These are phyloP conservation scores for Hypoxylon lienhwacheense DNA, from an alignment of 495 filamentous ascomycete species.

Conservation along the genomic window DNA sequence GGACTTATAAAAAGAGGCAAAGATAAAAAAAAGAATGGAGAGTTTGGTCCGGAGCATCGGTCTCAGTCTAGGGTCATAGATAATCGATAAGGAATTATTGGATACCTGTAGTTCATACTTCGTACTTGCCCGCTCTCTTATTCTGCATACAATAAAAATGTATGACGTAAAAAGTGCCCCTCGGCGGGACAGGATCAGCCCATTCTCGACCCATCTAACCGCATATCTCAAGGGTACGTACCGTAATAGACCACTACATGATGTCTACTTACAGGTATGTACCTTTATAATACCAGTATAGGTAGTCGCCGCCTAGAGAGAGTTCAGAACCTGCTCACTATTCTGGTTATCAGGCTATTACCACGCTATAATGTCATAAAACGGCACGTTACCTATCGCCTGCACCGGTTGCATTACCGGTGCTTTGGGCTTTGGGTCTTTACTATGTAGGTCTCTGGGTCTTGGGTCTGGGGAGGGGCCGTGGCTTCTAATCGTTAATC, in stretches of 20 bases:
- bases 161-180: slow-evolving; percentile 20
- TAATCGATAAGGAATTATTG: too few species aligned
- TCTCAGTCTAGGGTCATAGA: too few species aligned
- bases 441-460: slow-evolving; percentile 1
- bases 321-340: slow-evolving; percentile 12
- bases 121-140: too few species aligned
- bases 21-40: too few species aligned
- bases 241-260: slow-evolving; percentile 1
- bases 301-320: slow-evolving; percentile 5
- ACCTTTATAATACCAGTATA: slow-evolving; percentile 1
- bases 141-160: not conserved
- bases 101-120: too few species aligned
- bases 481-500: too few species aligned
- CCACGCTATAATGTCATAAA: slow-evolving; percentile 38
- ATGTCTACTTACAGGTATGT: slow-evolving; percentile 18
- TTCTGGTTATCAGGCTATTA: slow-evolving; percentile 28
- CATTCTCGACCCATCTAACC: slow-evolving; percentile 21
- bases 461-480: too few species aligned
- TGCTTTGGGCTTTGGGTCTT: too few species aligned
- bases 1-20: too few species aligned
- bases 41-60: too few species aligned
- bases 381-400: slow-evolving; percentile 30
- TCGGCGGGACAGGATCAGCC: slow-evolving; percentile 15
- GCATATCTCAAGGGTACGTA: too few species aligned
- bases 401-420: slow-evolving; percentile 15